Evolutionary conservation across 2,329 filamentous ascomycete genomes (phyloP), one percentile per base, ranked within the genome.

Genomic region (Sporothrix brunneoviolacea): DNA sequence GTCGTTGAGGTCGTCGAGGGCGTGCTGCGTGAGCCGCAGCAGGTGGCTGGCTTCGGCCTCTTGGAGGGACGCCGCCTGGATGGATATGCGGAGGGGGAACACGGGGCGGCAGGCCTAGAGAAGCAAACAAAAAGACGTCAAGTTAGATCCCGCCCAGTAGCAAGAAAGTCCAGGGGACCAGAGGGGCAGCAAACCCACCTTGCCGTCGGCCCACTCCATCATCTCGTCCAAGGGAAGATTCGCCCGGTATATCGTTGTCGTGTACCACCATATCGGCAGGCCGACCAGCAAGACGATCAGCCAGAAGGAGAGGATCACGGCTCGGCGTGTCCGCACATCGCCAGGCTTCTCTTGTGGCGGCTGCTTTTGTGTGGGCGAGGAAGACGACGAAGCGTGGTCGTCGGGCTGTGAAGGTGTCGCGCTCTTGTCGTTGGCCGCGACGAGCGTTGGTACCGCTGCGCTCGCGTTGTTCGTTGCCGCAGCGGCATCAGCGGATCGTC

Each of bases 261-360:
- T 97, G 66, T 83, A 83, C 83, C 89, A 94, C 93, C 93, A 98
- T 78, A 95, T 84, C 51, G 93, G 93, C 57, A 98, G 67, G 3
- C 93, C 93, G 6, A 98, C 70, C 27, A 85, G 77, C 7, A 95
- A 65, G 7, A 95, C 88, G 33, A 97, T 82, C 5, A 82, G 72
- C 93, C 93, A 98, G 68, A 96, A 97, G 8, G 91, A 91, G 55
- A 87, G 66, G 55, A 98, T 83, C 45, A 97, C 85, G 55, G 75
- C 74, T 42, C 81, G 80, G 49, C 93, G 84, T 52, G 84, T 80
- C 62, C 79, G 80, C 46, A 84, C 73, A 56, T 85, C 82, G 58
- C 84, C 76, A 18, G 78, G 70, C 56, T 81, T 84, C 71, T 97
- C 91, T 27, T 88, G 84, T 33, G 91, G 88, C n/a, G 88, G 86